Conservation (phyloP, 2,329 filamentous ascomycete species). For the Phyllosticta capitalensis region DNA sequence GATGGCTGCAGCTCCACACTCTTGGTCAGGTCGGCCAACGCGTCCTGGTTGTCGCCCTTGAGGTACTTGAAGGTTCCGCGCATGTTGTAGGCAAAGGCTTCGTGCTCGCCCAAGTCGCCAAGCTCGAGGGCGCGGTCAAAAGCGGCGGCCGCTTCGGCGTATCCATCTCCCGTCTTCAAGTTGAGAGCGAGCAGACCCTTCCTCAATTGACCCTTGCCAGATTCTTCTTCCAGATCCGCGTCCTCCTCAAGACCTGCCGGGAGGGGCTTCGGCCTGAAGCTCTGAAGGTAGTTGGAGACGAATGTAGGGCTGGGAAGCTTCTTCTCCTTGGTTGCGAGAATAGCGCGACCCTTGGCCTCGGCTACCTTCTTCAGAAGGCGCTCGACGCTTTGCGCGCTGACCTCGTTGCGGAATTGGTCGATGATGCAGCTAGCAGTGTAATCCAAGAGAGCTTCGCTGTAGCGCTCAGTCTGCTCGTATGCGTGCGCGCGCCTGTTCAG, state of each 20-base stretch:
- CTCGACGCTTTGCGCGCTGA: constrained; percentile 82
- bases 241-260: constrained; percentile 76
- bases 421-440: constrained; percentile 99
- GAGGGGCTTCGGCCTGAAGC: constrained; percentile 76
- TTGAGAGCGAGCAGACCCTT: constrained; percentile 71
- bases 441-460: constrained; percentile 89
- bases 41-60: constrained; percentile 74
- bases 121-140: constrained; percentile 85
- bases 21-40: constrained; percentile 78
- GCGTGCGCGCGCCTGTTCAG: constrained; percentile 93
- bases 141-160: constrained; percentile 74
- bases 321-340: constrained; percentile 69
- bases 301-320: constrained; percentile 93
- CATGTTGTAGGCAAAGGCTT: constrained; percentile 92
- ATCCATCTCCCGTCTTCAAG: constrained; percentile 82
- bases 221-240: constrained; percentile 65
- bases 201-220: constrained; percentile 77
- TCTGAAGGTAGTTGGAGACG: constrained; percentile 97
- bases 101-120: constrained; percentile 67
- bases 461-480: constrained; percentile 86
- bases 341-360: constrained; percentile 84
- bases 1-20: constrained; percentile 82
- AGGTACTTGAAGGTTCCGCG: constrained; percentile 93
- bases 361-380: constrained; percentile 92
- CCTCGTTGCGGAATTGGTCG: constrained; percentile 89